These are phyloP conservation scores for Diaporthe amygdali DNA, from an alignment of 2,329 filamentous ascomycete species.

Conservation along the genomic window DNA sequence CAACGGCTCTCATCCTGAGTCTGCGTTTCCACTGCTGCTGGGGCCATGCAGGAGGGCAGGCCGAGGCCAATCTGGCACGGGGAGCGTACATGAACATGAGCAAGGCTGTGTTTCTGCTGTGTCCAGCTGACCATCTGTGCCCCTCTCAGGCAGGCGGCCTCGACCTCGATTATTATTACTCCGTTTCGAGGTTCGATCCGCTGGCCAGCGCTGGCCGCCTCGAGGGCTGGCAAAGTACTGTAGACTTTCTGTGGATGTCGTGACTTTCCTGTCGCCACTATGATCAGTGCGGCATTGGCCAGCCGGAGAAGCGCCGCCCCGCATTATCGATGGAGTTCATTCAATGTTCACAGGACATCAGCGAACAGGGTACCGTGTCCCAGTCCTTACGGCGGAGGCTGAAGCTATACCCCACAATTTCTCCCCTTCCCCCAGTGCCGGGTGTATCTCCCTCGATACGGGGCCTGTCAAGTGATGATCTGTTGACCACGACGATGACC, in stretches of 20 bases:
- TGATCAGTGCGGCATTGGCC: constrained; percentile 3
- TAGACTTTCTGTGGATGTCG: background rate
- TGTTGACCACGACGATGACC: background rate
- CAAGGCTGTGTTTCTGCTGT: constrained; percentile 4
- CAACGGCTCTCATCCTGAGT: background rate
- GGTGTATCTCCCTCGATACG: background rate
- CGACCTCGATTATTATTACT: background rate
- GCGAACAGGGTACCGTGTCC: background rate
- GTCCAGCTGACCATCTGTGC: background rate
- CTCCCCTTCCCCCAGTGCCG: background rate
- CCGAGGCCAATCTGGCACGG: background rate
- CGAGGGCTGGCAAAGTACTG: background rate
- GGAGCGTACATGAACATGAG: background rate
- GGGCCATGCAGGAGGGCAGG: background rate
- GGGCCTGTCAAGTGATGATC: constrained; percentile 2
- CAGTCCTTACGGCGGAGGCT: background rate
- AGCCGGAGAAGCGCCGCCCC: constrained; percentile 5
- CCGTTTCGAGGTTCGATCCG: background rate
- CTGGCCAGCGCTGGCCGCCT: background rate
- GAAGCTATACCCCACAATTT: constrained; percentile 3
- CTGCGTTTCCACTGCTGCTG: background rate
- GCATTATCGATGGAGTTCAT: background rate
- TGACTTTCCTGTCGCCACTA: background rate
- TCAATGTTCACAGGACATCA: background rate
- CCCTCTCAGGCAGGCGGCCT: background rate